Evolutionary conservation across 1,284 basidiomycete genomes (phyloP), one percentile per base, ranked within the genome.

Genomic region (Moesziomyces antarcticus): DNA sequence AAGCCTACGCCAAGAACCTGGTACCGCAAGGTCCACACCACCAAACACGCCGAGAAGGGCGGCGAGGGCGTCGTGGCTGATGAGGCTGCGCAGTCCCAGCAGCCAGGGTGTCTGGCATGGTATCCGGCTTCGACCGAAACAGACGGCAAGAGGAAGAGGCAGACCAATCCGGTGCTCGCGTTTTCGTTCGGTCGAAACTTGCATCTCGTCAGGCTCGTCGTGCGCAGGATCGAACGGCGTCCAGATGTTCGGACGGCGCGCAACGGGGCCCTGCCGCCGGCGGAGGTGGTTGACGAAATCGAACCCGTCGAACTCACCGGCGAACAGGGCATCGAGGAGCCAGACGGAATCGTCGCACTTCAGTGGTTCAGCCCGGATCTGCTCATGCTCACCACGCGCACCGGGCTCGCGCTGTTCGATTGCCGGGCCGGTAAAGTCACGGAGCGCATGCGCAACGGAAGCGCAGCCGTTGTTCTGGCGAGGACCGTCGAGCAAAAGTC

Each of bases 1-100:
- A 95, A 94, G 80, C 97, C 97, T 1, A 88, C 89, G 0, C 92
- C 97, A 3, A 90, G 92, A 78, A 99, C 96, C 0, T 98, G 95
- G 94, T 92, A 73, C 57, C 73, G 81, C 18, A 75, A 76, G 21
- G 50, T 76, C 41, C 60, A 57, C 37, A 49, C 43, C 18, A 20
- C 30, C 20, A 56, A 22, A 14, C 37, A 33, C 1, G 24, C 50
- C 7, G 69, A 66, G 46, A 67, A 72, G 46, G n/a, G 37, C 3
- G 46, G 30, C 22, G 27, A 50, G 3, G 45, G 24, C 25, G 45
- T 46, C 6, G 14, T 27, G 16, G 14, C 37, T 14, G 46, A 54
- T 24, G 54, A 57, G 16, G 42, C 16, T 18, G 14, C 27, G 14
- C 8, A 42, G 10, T 27, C 14, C 3, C 51, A 47, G 10, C 57